These are phyloP conservation scores for Thelephora aurantiotincta DNA, from an alignment of 768 basidiomycete species.

Conservation along the genomic window DNA sequence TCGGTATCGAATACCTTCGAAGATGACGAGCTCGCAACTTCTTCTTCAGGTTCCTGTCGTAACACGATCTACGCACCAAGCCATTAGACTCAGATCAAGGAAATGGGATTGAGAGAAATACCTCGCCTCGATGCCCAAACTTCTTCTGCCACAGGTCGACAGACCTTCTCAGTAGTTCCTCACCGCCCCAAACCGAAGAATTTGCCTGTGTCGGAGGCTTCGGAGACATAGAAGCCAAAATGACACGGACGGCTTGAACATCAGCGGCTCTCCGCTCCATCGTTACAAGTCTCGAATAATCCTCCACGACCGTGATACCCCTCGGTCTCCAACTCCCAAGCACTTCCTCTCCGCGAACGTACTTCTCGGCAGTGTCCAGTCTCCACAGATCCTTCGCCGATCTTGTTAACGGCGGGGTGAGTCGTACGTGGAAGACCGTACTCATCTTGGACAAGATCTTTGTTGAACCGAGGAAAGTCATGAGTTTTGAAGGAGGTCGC, in stretches of 20 bases:
- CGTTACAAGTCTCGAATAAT: conserved; percentile 58
- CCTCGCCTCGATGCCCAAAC: conserved; percentile 66
- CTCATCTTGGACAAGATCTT: conserved; percentile 70
- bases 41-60: conserved; percentile 55
- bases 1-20: conserved; percentile 21
- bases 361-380: conserved; percentile 88
- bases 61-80: conserved; percentile 50
- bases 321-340: conserved; percentile 78
- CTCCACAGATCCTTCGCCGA: conserved; percentile 88
- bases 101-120: conserved; percentile 19
- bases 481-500: conserved; percentile 63
- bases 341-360: conserved; percentile 83
- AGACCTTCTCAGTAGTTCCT: conserved; percentile 49
- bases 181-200: conserved; percentile 49
- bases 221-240: conserved; percentile 41
- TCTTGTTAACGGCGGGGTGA: conserved; percentile 75
- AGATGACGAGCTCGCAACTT: conserved; percentile 23
- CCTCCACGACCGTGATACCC: conserved; percentile 80
- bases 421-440: conserved; percentile 68
- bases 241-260: conserved; percentile 76
- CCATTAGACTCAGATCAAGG: conserved; percentile 1
- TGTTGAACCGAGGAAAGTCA: conserved; percentile 63
- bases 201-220: conserved; percentile 33
- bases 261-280: conserved; percentile 72
- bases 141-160: conserved; percentile 75